Evolutionary conservation across 495 filamentous ascomycete genomes (phyloP), one percentile per base, ranked within the genome.

Genomic region (Ascobolus immersus): DNA sequence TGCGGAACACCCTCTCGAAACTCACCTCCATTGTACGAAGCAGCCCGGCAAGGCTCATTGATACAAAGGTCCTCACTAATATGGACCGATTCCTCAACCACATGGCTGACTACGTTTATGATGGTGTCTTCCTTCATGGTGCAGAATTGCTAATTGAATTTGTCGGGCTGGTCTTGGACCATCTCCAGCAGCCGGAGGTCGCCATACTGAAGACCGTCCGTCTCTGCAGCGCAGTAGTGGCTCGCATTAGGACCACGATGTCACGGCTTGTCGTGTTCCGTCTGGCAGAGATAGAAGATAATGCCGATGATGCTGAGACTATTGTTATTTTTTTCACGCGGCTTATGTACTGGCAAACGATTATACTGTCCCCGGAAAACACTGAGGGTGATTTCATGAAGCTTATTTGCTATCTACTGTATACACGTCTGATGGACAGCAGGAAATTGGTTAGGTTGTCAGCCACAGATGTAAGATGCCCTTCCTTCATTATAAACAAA

Each of bases 321-420:
- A 63, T 73, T 3, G 50, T 74, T 3, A 50, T 56, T 5, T 77
- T 80, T 33, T 60, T 96, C 50, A 61, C 77, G 25, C 84, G 78
- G 43, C 62, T 96, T 41, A 65, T 73, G 2, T 94, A 94, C 50
- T 96, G 86, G 86, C 86, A 94, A 48, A 77, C 75, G 9, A 75
- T 90, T 17, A 62, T 93, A 21, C 57, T 93, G n/a, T 67, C 68
- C 20, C 64, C 73, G 18, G 63, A 79, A 5, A 71, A 77, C 15
- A 56, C 61, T 2, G 79, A 90, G 33, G 65, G 71, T 14, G 68
- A 74, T 9, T 73, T 76, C 45, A 62, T 91, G 44, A 69, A 72
- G 30, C 54, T 94, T 5, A 61, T 93, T 12, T 90, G 78, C 59
- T 94, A 89, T 43, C 62, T 89, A 27, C 64, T 96, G 5, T 93